These are phyloP conservation scores for Amaranthus tricolor DNA, from an alignment of 179 eudicot species.

Conservation along the genomic window DNA sequence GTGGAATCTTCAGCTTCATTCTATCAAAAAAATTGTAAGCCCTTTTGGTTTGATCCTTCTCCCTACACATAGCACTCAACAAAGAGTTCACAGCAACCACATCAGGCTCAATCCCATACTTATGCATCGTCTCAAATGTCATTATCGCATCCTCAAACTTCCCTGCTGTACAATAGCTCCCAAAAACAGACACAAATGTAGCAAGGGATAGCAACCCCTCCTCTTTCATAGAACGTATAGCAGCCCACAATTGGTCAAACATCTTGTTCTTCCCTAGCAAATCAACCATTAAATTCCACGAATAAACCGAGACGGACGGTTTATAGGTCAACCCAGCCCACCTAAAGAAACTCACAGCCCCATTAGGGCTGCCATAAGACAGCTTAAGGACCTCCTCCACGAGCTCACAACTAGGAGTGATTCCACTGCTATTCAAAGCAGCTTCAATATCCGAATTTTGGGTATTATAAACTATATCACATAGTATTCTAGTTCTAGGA, in stretches of 20 bases:
- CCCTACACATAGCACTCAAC: constrained; percentile 63
- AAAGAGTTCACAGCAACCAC: constrained; percentile 61
- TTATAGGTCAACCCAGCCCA: constrained; percentile 59
- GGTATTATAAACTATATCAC: constrained; percentile 48
- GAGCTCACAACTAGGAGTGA: constrained; percentile 50
- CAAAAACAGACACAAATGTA: constrained; percentile 65
- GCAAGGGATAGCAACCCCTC: constrained; percentile 47
- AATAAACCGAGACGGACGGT: constrained; percentile 41
- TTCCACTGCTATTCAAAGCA: constrained; percentile 41
- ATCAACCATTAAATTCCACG: constrained; percentile 89
- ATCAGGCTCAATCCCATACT: constrained; percentile 68
- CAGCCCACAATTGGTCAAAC: constrained; percentile 90
- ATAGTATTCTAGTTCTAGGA: constrained; percentile 48
- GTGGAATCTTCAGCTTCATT: constrained; percentile 55
- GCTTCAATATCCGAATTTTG: constrained; percentile 38
- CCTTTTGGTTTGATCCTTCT: constrained; percentile 39
- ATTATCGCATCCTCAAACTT: constrained; percentile 62
- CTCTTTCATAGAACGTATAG: constrained; percentile 72
- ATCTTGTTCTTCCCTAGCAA: constrained; percentile 67
- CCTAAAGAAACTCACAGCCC: constrained; percentile 63
- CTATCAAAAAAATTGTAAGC: constrained; percentile 63
- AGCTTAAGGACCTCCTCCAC: constrained; percentile 66
- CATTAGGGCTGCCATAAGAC: constrained; percentile 51
- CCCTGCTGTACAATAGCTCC: constrained; percentile 59
- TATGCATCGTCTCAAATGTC: constrained; percentile 80